Percentiles rank a stretch among this genome's conserved stretches.
These are phyloP conservation scores for Trichoderma endophyticum DNA, from an alignment of 2,329 filamentous ascomycete genomes.

Conservation along the genomic window DNA sequence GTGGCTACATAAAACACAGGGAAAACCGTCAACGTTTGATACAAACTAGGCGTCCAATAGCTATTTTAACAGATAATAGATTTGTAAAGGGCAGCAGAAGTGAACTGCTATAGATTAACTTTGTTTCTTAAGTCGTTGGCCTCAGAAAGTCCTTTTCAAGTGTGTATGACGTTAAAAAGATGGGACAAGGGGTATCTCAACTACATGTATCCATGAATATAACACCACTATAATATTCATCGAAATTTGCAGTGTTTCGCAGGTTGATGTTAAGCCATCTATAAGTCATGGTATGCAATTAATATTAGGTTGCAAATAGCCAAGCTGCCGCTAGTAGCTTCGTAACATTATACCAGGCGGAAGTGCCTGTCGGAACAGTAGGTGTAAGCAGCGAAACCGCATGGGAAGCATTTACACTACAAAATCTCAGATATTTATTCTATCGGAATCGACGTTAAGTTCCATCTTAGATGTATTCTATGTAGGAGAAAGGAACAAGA, in stretches of 20 bases:
- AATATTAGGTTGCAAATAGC: not conserved
- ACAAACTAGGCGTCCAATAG: not conserved
- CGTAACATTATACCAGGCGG: not conserved
- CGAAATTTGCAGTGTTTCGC: not conserved
- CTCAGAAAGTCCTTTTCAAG: not conserved
- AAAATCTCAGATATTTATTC: not conserved
- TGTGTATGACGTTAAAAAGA: not conserved
- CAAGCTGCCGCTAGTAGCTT: not conserved
- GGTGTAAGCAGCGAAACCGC: not conserved
- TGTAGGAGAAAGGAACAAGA: not conserved
- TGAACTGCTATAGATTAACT: not conserved
- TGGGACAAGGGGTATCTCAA: not conserved
- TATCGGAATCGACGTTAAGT: not conserved
- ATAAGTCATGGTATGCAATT: not conserved
- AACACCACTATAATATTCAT: not conserved
- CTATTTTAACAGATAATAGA: not conserved
- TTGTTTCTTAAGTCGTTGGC: not conserved
- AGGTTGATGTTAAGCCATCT: not conserved
- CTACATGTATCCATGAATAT: not conserved
- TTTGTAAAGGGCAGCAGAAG: not conserved
- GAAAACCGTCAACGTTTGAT: not conserved
- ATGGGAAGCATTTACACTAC: not conserved
- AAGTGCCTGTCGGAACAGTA: too few species aligned
- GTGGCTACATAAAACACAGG: not conserved
- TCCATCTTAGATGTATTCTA: not conserved